Conservation (phyloP, 2,329 filamentous ascomycete species). For the Scedosporium apiospermum region DNA sequence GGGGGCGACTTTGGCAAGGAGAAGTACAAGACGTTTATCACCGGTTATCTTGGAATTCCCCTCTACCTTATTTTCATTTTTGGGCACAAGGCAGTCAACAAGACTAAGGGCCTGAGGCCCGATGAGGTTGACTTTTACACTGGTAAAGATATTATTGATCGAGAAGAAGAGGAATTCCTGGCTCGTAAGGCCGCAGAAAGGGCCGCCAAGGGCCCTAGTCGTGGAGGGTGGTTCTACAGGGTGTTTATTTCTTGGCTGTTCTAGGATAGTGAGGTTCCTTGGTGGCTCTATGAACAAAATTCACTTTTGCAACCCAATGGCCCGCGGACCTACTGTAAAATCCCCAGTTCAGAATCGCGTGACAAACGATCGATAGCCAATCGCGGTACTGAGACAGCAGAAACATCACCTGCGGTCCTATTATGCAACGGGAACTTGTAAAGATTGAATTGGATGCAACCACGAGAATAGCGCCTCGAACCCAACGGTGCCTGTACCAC, state of each 20-base stretch:
- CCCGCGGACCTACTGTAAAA: no score
- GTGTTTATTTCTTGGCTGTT: slow-evolving; percentile 12
- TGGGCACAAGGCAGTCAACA: slow-evolving; percentile 53
- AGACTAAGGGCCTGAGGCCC: slow-evolving; percentile 44
- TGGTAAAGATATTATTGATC: slow-evolving; percentile 64
- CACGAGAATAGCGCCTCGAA: no score
- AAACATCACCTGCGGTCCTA: no score
- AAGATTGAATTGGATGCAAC: no score
- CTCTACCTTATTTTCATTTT: slow-evolving; percentile 61
- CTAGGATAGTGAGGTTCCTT: not conserved
- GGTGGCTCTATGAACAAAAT: no score
- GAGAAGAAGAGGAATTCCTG: slow-evolving; percentile 62
- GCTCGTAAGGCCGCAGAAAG: slow-evolving; percentile 24
- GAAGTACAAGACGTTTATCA: slow-evolving; percentile 65
- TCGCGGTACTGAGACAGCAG: no score
- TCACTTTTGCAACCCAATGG: no score
- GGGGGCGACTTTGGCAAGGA: slow-evolving; percentile 30
- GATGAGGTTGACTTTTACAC: slow-evolving; percentile 59
- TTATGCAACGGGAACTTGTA: no score
- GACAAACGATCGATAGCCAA: no score
- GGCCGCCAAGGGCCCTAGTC: slow-evolving; percentile 11
- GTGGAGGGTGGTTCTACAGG: slow-evolving; percentile 9
- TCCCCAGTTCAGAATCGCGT: no score
- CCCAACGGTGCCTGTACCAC: no score
- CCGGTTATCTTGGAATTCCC: slow-evolving; percentile 67